Evolutionary conservation across 352 stramenopile genomes (phyloP).

Genomic region (Saprolegnia diclina): DNA sequence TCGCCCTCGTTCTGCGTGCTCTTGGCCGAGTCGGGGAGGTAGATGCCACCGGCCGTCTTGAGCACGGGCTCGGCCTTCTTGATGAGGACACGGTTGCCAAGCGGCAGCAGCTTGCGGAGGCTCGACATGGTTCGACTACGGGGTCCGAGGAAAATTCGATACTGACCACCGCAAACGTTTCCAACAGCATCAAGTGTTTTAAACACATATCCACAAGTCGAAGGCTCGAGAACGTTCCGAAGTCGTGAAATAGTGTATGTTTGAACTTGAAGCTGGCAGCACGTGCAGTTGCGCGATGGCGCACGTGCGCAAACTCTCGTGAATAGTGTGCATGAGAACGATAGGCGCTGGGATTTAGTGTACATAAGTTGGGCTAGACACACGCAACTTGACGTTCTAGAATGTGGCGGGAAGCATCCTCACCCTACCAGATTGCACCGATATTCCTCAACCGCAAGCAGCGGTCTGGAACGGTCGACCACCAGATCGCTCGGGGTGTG

Average conservation of each 20-base stretch:
- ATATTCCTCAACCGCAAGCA: too few species aligned
- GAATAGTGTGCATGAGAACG: too few species aligned
- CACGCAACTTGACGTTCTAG: background rate
- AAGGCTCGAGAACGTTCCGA: background rate
- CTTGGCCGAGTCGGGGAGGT: conserved; percentile 88
- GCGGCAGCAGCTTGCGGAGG: conserved; percentile 86
- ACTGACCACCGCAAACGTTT: conserved; percentile 7
- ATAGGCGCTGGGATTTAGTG: background rate
- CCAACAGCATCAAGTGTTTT: background rate
- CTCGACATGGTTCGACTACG: conserved; percentile 29
- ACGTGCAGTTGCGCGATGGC: background rate
- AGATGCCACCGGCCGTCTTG: conserved; percentile 92
- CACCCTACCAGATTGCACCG: too few species aligned
- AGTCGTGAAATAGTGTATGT: background rate
- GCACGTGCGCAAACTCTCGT: too few species aligned
- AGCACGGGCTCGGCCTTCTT: conserved; percentile 87
- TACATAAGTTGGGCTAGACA: background rate
- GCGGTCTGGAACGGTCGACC: too few species aligned
- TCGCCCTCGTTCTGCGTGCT: conserved; percentile 93
- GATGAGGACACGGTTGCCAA: conserved; percentile 94
- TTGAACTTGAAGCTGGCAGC: background rate
- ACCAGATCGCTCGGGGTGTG: too few species aligned
- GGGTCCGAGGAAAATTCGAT: conserved; percentile 8
- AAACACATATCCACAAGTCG: background rate
- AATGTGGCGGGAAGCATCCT: background rate